Evolutionary conservation across 441 rosid genomes (phyloP).

Genomic region (Gossypium laxum): DNA sequence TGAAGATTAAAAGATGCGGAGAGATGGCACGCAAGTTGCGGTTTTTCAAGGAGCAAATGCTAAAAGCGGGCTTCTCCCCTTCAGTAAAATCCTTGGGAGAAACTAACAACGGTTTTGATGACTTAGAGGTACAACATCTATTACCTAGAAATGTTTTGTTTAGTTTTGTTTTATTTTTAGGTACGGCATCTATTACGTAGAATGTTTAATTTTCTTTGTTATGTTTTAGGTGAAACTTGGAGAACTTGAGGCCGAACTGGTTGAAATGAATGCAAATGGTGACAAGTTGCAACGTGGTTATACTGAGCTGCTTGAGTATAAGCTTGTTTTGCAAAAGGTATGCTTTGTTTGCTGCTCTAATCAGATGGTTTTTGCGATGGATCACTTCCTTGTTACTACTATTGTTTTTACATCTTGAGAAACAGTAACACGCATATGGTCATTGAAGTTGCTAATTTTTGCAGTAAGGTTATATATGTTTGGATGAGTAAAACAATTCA

Average conservation of each 20-base stretch:
- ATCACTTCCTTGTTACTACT: not conserved
- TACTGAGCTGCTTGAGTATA: conserved; percentile 73
- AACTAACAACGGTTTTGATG: conserved; percentile 44
- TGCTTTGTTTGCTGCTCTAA: conserved; percentile 11
- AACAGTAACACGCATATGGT: not conserved
- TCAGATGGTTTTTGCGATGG: not conserved
- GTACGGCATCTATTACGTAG: conserved; percentile 24
- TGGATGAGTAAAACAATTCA: not conserved
- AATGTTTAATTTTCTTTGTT: conserved; percentile 11
- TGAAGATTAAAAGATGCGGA: conserved; percentile 69
- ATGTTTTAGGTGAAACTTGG: conserved; percentile 51
- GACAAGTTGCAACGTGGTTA: conserved; percentile 62
- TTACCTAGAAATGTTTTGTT: conserved; percentile 10
- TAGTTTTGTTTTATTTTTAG: conserved; percentile 14
- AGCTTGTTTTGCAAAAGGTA: conserved; percentile 75
- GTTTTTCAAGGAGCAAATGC: conserved; percentile 79
- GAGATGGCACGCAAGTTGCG: conserved; percentile 80
- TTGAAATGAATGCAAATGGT: conserved; percentile 77
- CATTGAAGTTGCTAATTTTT: not conserved
- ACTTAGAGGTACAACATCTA: conserved; percentile 45
- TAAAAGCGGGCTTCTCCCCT: conserved; percentile 50
- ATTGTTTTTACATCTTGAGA: not conserved
- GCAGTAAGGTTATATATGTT: not conserved
- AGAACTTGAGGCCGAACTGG: conserved; percentile 80
- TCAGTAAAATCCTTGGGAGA: conserved; percentile 27